Evolutionary conservation across 169 alveolate species (phyloP).

Genomic region (Eimeria sp.): DNA sequence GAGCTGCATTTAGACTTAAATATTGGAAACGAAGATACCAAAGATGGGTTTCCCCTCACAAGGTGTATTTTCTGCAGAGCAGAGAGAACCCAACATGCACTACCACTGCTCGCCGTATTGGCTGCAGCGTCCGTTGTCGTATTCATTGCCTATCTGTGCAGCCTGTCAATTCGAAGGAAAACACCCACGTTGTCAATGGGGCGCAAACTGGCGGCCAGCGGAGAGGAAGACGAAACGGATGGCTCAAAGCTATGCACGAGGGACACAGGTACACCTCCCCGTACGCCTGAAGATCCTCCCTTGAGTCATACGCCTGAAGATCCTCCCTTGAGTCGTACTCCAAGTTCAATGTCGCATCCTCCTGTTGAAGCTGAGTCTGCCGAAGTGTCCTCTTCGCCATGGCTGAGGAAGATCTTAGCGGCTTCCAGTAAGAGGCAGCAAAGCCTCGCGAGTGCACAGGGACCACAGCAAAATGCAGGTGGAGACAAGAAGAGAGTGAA

Average conservation of each 20-base stretch:
- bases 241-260: not conserved
- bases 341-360: not conserved
- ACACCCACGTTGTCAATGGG: not conserved
- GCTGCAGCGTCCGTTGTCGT: not conserved
- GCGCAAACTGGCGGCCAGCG: not conserved
- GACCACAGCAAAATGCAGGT: not conserved
- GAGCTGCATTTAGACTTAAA: not conserved
- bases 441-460: not conserved
- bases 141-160: not conserved
- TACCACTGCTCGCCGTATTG: not conserved
- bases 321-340: not conserved
- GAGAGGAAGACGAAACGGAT: not conserved
- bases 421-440: not conserved
- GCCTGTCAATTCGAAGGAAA: not conserved
- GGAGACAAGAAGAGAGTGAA: not conserved
- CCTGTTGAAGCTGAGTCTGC: not conserved
- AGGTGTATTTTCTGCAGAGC: not conserved
- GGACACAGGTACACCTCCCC: not conserved
- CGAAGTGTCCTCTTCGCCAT: not conserved
- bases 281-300: not conserved
- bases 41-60: not conserved
- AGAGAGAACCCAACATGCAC: not conserved
- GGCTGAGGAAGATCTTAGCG: not conserved
- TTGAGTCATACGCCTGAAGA: not conserved
- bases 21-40: not conserved